A percentile compares a stretch with the other conserved stretches of the same genome.
Conservation (phyloP, 1,284 basidiomycete genomes). For the Ganoderma lingzhi region DNA sequence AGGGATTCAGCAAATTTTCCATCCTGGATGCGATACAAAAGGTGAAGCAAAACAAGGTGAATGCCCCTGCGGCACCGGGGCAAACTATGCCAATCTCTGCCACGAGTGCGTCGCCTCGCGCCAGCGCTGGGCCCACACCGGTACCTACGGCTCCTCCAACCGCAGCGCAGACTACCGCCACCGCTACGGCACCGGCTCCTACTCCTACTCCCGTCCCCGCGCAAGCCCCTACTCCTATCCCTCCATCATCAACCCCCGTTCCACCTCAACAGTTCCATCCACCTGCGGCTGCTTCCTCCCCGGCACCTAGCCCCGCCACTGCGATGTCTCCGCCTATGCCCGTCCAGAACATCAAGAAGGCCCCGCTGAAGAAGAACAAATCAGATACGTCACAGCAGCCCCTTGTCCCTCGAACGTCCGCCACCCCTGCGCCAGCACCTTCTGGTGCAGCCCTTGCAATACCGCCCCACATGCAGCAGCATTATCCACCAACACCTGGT, state of each 20-base stretch:
- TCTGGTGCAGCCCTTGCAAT: slow-evolving; percentile 24
- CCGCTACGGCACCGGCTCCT: slow-evolving; percentile 25
- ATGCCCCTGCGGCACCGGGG: slow-evolving; percentile 12
- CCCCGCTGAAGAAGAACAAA: slow-evolving; percentile 23
- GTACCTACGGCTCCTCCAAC: slow-evolving; percentile 4
- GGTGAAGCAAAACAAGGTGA: slow-evolving; percentile 22
- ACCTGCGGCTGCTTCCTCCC: slow-evolving; percentile 29
- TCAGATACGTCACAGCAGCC: slow-evolving; percentile 26
- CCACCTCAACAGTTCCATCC: slow-evolving; percentile 26
- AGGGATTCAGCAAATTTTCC: slow-evolving; percentile 24
- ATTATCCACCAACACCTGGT: slow-evolving; percentile 24
- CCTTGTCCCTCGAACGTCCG: slow-evolving; percentile 26
- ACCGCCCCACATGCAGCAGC: slow-evolving; percentile 33
- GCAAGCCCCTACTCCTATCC: slow-evolving; percentile 25
- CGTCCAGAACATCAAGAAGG: slow-evolving; percentile 27
- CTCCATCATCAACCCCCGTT: slow-evolving; percentile 31
- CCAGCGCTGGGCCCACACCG: slow-evolving; percentile 6
- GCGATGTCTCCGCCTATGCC: slow-evolving; percentile 28
- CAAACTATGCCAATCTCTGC: slow-evolving; percentile 13
- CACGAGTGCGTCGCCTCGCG: slow-evolving; percentile 15
- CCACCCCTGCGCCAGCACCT: slow-evolving; percentile 28
- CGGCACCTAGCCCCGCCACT: slow-evolving; percentile 29
- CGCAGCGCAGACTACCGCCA: slow-evolving; percentile 26
- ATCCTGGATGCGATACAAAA: slow-evolving; percentile 29
- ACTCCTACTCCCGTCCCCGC: slow-evolving; percentile 22